A percentile compares a stretch with the other conserved stretches of the same genome.
phyloP scores from a whole-genome alignment of 805 yeast genomes.

The Kodamaea nitidulidarum region DNA sequence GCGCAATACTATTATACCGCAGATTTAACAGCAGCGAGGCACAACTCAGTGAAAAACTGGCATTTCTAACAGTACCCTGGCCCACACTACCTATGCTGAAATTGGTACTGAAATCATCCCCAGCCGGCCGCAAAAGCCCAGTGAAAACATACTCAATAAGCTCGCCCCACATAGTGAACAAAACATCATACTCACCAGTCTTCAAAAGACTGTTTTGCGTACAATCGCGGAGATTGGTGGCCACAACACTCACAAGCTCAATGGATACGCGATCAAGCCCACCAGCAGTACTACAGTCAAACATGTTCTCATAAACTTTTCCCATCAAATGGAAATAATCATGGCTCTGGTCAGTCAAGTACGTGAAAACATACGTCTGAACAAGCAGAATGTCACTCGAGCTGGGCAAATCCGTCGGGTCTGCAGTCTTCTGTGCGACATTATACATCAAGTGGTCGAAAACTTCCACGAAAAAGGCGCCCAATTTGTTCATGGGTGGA shows the following conservation, averaged over 20 bases:
- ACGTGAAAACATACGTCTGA: conserved; percentile 16
- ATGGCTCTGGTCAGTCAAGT: conserved; percentile 20
- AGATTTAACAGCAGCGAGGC: conserved; percentile 6
- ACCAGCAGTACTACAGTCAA: neutral
- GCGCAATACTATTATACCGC: conserved; percentile 8
- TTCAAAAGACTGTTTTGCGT: conserved; percentile 4
- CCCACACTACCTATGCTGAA: neutral
- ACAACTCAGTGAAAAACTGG: conserved; percentile 4
- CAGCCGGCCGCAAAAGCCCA: conserved; percentile 9
- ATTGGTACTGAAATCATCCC: neutral
- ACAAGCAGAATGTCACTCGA: conserved; percentile 7
- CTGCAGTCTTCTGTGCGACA: conserved; percentile 11
- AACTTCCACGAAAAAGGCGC: conserved; percentile 19
- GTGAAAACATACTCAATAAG: conserved; percentile 18
- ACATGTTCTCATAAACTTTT: conserved; percentile 13
- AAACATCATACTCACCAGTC: conserved; percentile 5
- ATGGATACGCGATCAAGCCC: neutral
- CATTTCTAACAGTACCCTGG: neutral
- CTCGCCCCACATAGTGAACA: conserved; percentile 19
- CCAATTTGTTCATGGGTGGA: conserved; percentile 11
- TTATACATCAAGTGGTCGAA: conserved; percentile 22
- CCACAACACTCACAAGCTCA: neutral
- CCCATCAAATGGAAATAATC: conserved; percentile 20
- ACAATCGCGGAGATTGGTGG: conserved; percentile 14
- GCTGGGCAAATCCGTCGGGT: conserved; percentile 7